Evolutionary conservation across 495 filamentous ascomycete genomes (phyloP), one percentile per base, ranked within the genome.

Genomic region (Penicillium subrubescens): DNA sequence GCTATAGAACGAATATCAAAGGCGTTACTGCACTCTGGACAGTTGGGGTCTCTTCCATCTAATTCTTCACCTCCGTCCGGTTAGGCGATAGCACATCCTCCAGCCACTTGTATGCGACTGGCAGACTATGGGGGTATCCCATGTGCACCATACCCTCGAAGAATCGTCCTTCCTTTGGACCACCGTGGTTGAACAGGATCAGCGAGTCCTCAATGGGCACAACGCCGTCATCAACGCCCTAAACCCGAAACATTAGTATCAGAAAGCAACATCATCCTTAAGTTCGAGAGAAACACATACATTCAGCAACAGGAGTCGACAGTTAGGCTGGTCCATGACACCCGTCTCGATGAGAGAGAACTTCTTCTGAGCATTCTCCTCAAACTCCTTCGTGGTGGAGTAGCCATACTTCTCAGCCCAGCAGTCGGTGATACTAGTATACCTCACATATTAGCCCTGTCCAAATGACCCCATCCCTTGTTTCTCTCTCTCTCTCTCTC

Each of bases 191-290:
- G 61, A 91, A 82, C 17, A 86, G 77, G 66, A 87, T 76, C 71
- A 85, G 86, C 63, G 82, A 92, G 72, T 93, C 90, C 67, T 93
- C 90, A 61, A 93, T 90, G 0, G 91, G 91, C 76, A 91, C 90
- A 52, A 93, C 81, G 8, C 88, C 90, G 63, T 92, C 90, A 37
- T 85, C 79, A 10, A 84, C 85, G 14, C 90, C 89, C 85, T 90
- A 34, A 31, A 33, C 37, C 21, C 10, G n/a, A 39, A 7, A 60
- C 57, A 12, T 62, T 10, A 69, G 60, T n/a, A 23, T 37, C 44
- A 19, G 17, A 17, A 29, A 43, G 33, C 27, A 11, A 21, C 5
- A n/a, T 8, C 21, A 46, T 19, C 5, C 44, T n/a, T n/a, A 58
- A 60, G 34, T 60, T 41, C 1, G 37, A 66, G 33, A 23, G 56